Conservation (phyloP, 805 yeast genomes). For the Wickerhamomyces alni region DNA sequence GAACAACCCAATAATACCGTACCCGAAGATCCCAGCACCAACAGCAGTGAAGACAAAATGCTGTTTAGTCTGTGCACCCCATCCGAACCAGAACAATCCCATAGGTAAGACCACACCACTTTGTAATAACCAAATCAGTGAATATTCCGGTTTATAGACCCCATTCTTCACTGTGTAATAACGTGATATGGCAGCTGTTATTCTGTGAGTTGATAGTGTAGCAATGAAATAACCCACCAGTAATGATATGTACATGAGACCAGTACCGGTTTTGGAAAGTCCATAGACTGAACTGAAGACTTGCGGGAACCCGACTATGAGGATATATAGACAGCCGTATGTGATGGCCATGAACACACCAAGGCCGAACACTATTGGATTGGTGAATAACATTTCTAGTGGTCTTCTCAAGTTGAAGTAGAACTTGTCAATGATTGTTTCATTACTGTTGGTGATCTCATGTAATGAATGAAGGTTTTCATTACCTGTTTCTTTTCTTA, state of each 20-base stretch:
- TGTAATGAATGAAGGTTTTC: slow-evolving; percentile 49
- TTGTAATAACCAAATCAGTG: slow-evolving; percentile 45
- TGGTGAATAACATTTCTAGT: slow-evolving; percentile 40
- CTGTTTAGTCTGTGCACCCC: slow-evolving; percentile 53
- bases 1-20: slow-evolving; percentile 55
- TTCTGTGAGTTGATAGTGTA: slow-evolving; percentile 39
- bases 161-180: slow-evolving; percentile 41
- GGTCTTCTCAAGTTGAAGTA: slow-evolving; percentile 46
- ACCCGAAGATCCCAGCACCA: slow-evolving; percentile 56
- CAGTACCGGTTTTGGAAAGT: slow-evolving; percentile 40
- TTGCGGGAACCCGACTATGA: slow-evolving; percentile 54
- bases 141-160: slow-evolving; percentile 53
- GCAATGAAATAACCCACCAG: slow-evolving; percentile 52
- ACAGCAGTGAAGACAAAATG: slow-evolving; percentile 61
- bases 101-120: slow-evolving; percentile 49
- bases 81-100: slow-evolving; percentile 66
- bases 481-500: slow-evolving; percentile 52
- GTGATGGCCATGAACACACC: slow-evolving; percentile 60
- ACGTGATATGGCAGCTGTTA: slow-evolving; percentile 36
- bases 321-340: slow-evolving; percentile 60
- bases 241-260: slow-evolving; percentile 53
- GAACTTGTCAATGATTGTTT: slow-evolving; percentile 32
- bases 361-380: slow-evolving; percentile 60
- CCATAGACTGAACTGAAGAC: slow-evolving; percentile 43
- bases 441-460: slow-evolving; percentile 52